A percentile compares a stretch with the other conserved stretches of the same genome.
Conservation (phyloP, 1,139 yeast genomes). For the Hyphopichia fennica region DNA sequence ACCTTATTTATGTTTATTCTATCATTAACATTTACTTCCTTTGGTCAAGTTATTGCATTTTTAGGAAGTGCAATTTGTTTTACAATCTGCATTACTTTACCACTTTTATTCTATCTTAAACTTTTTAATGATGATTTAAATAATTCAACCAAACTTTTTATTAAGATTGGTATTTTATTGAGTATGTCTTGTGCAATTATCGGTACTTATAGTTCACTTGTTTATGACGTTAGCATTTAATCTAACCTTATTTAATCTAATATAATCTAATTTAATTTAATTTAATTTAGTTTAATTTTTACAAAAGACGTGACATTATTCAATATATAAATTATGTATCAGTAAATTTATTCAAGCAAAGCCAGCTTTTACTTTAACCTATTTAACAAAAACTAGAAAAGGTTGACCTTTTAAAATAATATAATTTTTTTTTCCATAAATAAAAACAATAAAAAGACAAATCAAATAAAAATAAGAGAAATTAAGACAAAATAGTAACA, state of each 20-base stretch:
- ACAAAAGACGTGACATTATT: no score
- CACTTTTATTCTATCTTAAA: conserved; percentile 66
- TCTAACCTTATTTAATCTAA: not conserved
- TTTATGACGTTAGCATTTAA: conserved; percentile 11
- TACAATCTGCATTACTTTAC: conserved; percentile 76
- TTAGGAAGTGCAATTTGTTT: conserved; percentile 83
- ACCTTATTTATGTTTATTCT: conserved; percentile 30
- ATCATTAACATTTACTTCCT: conserved; percentile 67
- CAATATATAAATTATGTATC: conserved; percentile 1
- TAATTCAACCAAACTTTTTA: conserved; percentile 30
- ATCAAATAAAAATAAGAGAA: not conserved
- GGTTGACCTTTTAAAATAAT: no score
- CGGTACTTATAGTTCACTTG: conserved; percentile 46
- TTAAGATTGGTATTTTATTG: conserved; percentile 46
- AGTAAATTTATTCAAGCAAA: not conserved
- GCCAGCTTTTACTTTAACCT: conserved; percentile 1
- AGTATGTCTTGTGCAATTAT: conserved; percentile 48
- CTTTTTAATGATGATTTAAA: conserved; percentile 53
- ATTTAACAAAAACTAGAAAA: not conserved
- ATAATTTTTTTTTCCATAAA: not conserved
- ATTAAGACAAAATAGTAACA: not conserved
- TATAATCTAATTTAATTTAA: not conserved
- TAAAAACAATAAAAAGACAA: not conserved
- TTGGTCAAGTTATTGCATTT: conserved; percentile 81
- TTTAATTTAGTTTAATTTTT: not conserved